phyloP scores from a whole-genome alignment of 805 yeast genomes.

The Saccharomycopsis malanga region DNA sequence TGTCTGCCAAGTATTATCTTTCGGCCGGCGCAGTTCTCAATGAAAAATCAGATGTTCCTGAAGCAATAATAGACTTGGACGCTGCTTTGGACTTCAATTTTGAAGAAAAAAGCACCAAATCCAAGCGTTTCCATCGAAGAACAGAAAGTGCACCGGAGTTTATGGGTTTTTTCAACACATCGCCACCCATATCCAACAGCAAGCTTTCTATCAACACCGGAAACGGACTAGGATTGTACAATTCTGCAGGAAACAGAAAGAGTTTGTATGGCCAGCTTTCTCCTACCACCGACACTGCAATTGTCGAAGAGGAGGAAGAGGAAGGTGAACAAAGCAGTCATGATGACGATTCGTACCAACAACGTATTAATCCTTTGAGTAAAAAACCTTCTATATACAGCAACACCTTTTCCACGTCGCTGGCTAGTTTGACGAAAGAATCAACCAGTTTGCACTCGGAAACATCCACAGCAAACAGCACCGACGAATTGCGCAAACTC shows the following conservation, averaged over 20 bases:
- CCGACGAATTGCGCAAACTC: conserved; percentile 13
- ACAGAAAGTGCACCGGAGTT: conserved; percentile 53
- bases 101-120: conserved; percentile 28
- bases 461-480: conserved; percentile 7
- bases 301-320: conserved; percentile 29
- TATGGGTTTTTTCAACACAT: conserved; percentile 25
- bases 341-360: conserved; percentile 22
- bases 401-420: conserved; percentile 14
- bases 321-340: conserved; percentile 14
- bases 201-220: conserved; percentile 10
- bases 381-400: conserved; percentile 22
- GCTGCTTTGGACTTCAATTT: conserved; percentile 38
- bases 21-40: conserved; percentile 21
- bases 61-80: conserved; percentile 51
- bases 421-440: conserved; percentile 12
- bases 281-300: conserved; percentile 26
- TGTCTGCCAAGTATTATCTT: conserved; percentile 22
- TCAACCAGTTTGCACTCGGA: conserved; percentile 15
- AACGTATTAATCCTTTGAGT: conserved; percentile 13
- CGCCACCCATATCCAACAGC: not conserved
- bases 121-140: conserved; percentile 38
- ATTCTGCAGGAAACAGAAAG: conserved; percentile 9
- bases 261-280: conserved; percentile 14
- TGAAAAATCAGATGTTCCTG: conserved; percentile 35
- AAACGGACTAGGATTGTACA: conserved; percentile 8